Percentiles rank a stretch among this genome's conserved stretches.
Evolutionary conservation across 495 filamentous ascomycete species (phyloP).

Genomic region (Talaromyces nanjingensis): DNA sequence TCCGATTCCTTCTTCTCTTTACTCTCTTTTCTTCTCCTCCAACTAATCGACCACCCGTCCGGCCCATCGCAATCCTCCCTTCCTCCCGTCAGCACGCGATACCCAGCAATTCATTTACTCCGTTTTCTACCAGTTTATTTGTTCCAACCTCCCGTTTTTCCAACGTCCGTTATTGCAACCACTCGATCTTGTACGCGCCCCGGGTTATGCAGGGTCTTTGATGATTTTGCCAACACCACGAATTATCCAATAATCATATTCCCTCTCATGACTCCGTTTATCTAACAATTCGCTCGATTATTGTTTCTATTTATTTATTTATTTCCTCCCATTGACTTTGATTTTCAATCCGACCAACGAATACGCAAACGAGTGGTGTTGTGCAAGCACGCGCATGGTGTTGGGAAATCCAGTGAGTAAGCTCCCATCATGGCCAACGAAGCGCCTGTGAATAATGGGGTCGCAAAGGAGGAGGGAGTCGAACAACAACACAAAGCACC

Average conservation of each 20-base stretch:
- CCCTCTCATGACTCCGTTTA: not conserved
- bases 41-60: constrained; percentile 2
- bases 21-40: constrained; percentile 26
- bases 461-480: constrained; percentile 5
- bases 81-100: not conserved
- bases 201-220: not conserved
- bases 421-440: constrained; percentile 10
- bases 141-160: not conserved
- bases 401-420: not conserved
- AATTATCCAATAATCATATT: not conserved
- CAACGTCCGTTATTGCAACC: not conserved
- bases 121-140: not conserved
- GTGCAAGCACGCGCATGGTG: constrained; percentile 1
- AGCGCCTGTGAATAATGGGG: constrained; percentile 1
- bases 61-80: not conserved
- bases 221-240: not conserved
- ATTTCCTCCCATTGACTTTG: not conserved
- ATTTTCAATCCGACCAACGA: not conserved
- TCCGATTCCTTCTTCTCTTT: constrained; percentile 13
- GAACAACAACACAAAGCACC: constrained; percentile 8
- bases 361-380: not conserved
- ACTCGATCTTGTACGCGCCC: not conserved
- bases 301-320: not conserved
- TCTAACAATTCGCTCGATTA: not conserved
- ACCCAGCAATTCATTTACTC: not conserved